Percentiles rank a stretch among this genome's conserved stretches.
These are phyloP conservation scores for Sporopachydermia lactativora DNA, from an alignment of 805 yeast genomes.

Conservation along the genomic window DNA sequence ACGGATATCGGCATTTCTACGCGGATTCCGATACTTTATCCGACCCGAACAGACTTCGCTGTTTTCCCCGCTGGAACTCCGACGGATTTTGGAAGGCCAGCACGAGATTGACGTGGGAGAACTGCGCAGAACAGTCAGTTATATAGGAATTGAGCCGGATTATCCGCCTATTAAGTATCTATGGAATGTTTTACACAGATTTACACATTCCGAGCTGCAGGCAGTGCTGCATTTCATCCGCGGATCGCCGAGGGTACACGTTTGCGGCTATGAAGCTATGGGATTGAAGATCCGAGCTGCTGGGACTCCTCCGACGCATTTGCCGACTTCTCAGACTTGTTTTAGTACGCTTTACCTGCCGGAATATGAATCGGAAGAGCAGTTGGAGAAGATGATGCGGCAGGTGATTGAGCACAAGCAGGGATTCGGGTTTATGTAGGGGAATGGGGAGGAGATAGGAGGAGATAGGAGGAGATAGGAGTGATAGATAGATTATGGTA, in stretches of 20 bases:
- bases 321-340: conserved; percentile 40
- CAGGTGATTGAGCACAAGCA: conserved; percentile 15
- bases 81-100: conserved; percentile 26
- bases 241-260: conserved; percentile 33
- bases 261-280: conserved; percentile 28
- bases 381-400: conserved; percentile 11
- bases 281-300: conserved; percentile 29
- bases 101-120: conserved; percentile 26
- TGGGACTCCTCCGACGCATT: conserved; percentile 23
- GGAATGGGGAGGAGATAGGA: too few relatives aligned
- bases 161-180: conserved; percentile 20
- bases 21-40: conserved; percentile 13
- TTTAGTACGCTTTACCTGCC: conserved; percentile 34
- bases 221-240: conserved; percentile 34
- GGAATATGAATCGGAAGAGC: conserved; percentile 24
- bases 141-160: conserved; percentile 26
- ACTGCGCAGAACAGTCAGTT: conserved; percentile 25
- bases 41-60: conserved; percentile 6
- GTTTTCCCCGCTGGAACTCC: conserved; percentile 10
- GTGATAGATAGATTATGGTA: conserved; percentile 6
- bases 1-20: conserved; percentile 10
- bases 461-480: conserved; percentile 1
- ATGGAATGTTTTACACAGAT: conserved; percentile 31
- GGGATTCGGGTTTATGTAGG: conserved; percentile 17
- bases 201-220: conserved; percentile 23